Evolutionary conservation across 1,139 yeast genomes (phyloP).

Genomic region (Arxiozyma heterogenica): DNA sequence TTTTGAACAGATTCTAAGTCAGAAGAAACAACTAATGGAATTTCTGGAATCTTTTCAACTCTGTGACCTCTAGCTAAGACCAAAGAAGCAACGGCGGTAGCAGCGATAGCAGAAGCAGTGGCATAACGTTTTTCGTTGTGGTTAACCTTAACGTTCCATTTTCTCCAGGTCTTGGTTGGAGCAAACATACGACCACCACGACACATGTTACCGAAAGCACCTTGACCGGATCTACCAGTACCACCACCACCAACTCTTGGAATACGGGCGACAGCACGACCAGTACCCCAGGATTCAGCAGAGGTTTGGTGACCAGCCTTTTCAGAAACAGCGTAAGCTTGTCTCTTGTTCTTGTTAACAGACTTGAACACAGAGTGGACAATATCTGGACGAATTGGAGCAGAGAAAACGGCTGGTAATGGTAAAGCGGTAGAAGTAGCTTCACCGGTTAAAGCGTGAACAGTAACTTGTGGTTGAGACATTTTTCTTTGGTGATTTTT

Average conservation of each 20-base stretch:
- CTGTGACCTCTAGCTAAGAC: conserved; percentile 99
- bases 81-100: conserved; percentile 96
- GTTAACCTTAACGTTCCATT: conserved; percentile 99
- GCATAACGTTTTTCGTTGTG: conserved; percentile 99
- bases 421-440: conserved; percentile 77
- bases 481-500: conserved; percentile 30
- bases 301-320: conserved; percentile 99
- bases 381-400: conserved; percentile 99
- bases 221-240: conserved; percentile 99
- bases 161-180: conserved; percentile 99
- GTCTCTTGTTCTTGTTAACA: conserved; percentile 99
- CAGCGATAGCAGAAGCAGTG: conserved; percentile 99
- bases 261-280: conserved; percentile 99
- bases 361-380: conserved; percentile 98
- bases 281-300: conserved; percentile 99
- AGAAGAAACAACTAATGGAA: conserved; percentile 94
- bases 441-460: conserved; percentile 81
- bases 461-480: conserved; percentile 98
- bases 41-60: conserved; percentile 96
- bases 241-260: conserved; percentile 99
- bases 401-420: conserved; percentile 97
- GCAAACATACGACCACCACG: conserved; percentile 99
- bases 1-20: conserved; percentile 87
- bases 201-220: conserved; percentile 99
- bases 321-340: conserved; percentile 98